A percentile compares a stretch with the other conserved stretches of the same genome.
Conservation (phyloP, 768 basidiomycete genomes). For the Boletus rex-veris region DNA sequence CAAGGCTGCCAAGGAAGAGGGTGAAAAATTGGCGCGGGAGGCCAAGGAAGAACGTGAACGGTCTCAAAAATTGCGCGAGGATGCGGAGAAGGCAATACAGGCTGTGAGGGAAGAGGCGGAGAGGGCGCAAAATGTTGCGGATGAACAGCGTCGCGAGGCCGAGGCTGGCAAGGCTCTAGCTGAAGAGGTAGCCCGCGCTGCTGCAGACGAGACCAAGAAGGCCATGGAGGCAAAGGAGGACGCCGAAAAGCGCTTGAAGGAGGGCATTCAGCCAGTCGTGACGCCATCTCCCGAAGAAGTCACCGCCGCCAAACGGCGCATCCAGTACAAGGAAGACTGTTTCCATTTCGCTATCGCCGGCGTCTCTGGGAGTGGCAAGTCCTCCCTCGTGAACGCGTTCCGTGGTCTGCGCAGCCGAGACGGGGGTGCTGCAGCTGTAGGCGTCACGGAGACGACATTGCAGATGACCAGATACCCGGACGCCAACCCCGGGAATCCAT, state of each 20-base stretch:
- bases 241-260: conserved; percentile 15
- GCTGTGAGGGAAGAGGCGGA: conserved; percentile 13
- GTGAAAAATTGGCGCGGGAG: conserved; percentile 5
- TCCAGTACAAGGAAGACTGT: conserved; percentile 25
- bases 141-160: conserved; percentile 21
- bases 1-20: conserved; percentile 17
- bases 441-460: conserved; percentile 18
- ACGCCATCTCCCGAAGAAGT: conserved; percentile 12
- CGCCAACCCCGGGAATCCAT: conserved; percentile 10
- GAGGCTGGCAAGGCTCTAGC: conserved; percentile 15
- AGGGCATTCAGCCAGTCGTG: conserved; percentile 24
- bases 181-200: conserved; percentile 9
- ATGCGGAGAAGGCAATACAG: conserved; percentile 12
- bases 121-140: conserved; percentile 10
- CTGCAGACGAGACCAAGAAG: conserved; percentile 14
- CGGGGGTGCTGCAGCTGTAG: conserved; percentile 14
- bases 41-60: conserved; percentile 16
- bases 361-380: conserved; percentile 35
- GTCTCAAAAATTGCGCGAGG: conserved; percentile 9
- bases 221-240: conserved; percentile 18
- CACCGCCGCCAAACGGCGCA: conserved; percentile 12
- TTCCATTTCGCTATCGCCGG: conserved; percentile 37
- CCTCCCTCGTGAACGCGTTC: conserved; percentile 36
- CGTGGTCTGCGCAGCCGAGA: conserved; percentile 29
- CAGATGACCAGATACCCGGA: conserved; percentile 16